Conservation (phyloP, 257 asterid species). For the Misopates orontium region DNA sequence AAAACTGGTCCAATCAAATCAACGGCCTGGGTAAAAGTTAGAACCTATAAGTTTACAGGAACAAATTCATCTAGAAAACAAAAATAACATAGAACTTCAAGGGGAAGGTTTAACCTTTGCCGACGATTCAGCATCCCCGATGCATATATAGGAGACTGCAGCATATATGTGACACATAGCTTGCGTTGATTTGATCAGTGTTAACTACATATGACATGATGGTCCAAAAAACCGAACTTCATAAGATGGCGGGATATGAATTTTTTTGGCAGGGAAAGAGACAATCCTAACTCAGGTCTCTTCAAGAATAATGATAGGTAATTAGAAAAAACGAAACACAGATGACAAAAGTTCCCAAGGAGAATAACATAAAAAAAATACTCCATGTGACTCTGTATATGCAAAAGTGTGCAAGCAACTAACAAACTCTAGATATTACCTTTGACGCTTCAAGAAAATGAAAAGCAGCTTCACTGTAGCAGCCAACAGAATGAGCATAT, state of each 20-base stretch:
- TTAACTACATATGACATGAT: slow-evolving; percentile 46
- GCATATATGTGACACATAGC: slow-evolving; percentile 91
- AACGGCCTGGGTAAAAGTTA: slow-evolving; percentile 61
- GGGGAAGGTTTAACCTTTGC: slow-evolving; percentile 53
- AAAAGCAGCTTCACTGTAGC: slow-evolving; percentile 77
- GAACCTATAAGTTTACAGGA: slow-evolving; percentile 24
- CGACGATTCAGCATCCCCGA: slow-evolving; percentile 93
- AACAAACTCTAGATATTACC: slow-evolving; percentile 39
- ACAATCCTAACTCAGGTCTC: neutral
- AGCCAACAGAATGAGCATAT: slow-evolving; percentile 88
- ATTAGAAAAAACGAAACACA: slow-evolving; percentile 14
- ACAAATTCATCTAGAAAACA: slow-evolving; percentile 9
- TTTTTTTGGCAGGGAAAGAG: neutral
- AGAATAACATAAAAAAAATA: neutral
- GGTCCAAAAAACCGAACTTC: slow-evolving; percentile 22
- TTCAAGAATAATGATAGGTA: slow-evolving; percentile 16
- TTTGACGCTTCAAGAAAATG: slow-evolving; percentile 92
- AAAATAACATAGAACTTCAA: slow-evolving; percentile 16
- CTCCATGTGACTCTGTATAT: neutral
- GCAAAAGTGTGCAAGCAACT: slow-evolving; percentile 11
- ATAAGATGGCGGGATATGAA: slow-evolving; percentile 2
- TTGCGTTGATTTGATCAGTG: slow-evolving; percentile 80
- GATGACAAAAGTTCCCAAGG: neutral
- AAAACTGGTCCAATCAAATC: slow-evolving; percentile 87
- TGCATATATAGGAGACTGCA: slow-evolving; percentile 82